These are phyloP conservation scores for Neoarthrinium moseri DNA, from an alignment of 2,329 filamentous ascomycete genomes.

Conservation along the genomic window DNA sequence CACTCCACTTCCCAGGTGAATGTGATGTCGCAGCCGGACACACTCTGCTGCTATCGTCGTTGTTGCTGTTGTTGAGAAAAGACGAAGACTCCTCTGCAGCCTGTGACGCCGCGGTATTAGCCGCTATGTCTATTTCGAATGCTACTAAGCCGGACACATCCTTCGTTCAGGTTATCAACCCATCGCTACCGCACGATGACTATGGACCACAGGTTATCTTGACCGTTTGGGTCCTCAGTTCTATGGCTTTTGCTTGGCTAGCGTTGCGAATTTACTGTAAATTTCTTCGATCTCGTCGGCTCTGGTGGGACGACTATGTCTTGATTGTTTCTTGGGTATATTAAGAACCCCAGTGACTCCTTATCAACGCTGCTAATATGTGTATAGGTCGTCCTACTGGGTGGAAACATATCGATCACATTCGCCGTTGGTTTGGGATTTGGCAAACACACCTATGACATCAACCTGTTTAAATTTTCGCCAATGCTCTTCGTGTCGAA, in stretches of 20 bases:
- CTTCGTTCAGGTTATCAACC: slow-evolving; percentile 3
- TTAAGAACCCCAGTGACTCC: not conserved
- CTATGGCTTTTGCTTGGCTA: slow-evolving; percentile 8
- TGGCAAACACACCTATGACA: slow-evolving; percentile 14
- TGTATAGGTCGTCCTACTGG: slow-evolving; percentile 11
- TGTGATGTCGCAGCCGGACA: too few relatives aligned
- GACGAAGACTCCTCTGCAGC: too few relatives aligned
- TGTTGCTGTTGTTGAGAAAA: too few relatives aligned
- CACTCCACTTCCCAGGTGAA: too few relatives aligned
- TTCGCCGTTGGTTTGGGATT: slow-evolving; percentile 18
- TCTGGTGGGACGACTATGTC: slow-evolving; percentile 32
- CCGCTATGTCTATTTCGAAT: not conserved
- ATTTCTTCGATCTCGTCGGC: slow-evolving; percentile 15
- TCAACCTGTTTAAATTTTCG: slow-evolving; percentile 10
- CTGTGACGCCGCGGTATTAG: too few relatives aligned
- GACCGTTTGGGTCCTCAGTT: slow-evolving; percentile 2
- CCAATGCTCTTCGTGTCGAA: slow-evolving; percentile 18
- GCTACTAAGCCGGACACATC: not conserved
- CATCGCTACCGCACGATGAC: slow-evolving; percentile 4
- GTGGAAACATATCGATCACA: slow-evolving; percentile 14
- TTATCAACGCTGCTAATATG: not conserved
- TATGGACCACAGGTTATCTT: slow-evolving; percentile 1
- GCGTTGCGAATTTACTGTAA: slow-evolving; percentile 23
- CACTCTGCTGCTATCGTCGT: too few relatives aligned
- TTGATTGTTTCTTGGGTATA: slow-evolving; percentile 25